phyloP scores from a whole-genome alignment of 2,329 filamentous ascomycete species.

The Paraphaeosphaeria sporulosa region DNA sequence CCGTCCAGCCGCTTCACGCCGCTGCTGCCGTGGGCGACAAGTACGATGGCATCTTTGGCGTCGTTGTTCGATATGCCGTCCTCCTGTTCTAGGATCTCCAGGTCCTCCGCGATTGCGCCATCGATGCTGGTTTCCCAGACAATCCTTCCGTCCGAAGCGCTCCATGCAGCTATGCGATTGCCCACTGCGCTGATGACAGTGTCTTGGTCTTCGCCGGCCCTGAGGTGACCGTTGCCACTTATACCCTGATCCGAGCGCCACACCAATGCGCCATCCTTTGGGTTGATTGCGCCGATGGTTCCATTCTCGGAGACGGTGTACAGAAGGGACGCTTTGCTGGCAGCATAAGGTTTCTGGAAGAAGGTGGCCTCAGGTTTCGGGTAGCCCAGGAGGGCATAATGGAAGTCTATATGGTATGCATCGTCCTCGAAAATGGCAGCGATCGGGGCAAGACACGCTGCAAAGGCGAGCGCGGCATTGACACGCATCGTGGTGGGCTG shows the following conservation, averaged over 20 bases:
- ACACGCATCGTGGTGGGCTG: constrained; percentile 45
- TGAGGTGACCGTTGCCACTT: constrained; percentile 58
- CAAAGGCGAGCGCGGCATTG: constrained; percentile 44
- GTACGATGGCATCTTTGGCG: constrained; percentile 73
- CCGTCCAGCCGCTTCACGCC: constrained; percentile 77
- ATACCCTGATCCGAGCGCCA: constrained; percentile 74
- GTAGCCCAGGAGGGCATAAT: constrained; percentile 85
- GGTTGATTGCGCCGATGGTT: constrained; percentile 87
- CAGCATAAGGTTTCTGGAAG: constrained; percentile 85
- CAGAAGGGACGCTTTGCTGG: constrained; percentile 85
- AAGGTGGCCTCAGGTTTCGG: constrained; percentile 86
- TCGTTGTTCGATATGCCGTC: constrained; percentile 58
- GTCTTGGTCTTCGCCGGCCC: constrained; percentile 80
- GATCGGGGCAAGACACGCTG: constrained; percentile 58
- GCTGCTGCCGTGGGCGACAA: constrained; percentile 66
- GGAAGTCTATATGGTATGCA: constrained; percentile 90
- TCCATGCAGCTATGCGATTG: constrained; percentile 78
- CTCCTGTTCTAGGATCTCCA: constrained; percentile 79
- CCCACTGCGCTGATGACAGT: constrained; percentile 78
- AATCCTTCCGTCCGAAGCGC: constrained; percentile 79
- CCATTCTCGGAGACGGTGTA: constrained; percentile 89
- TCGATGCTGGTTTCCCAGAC: constrained; percentile 74
- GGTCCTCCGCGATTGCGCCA: constrained; percentile 66
- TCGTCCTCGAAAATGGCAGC: constrained; percentile 86
- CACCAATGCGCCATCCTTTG: constrained; percentile 80